Conservation (phyloP, 768 basidiomycete genomes). For the Collybiopsis confluens region DNA sequence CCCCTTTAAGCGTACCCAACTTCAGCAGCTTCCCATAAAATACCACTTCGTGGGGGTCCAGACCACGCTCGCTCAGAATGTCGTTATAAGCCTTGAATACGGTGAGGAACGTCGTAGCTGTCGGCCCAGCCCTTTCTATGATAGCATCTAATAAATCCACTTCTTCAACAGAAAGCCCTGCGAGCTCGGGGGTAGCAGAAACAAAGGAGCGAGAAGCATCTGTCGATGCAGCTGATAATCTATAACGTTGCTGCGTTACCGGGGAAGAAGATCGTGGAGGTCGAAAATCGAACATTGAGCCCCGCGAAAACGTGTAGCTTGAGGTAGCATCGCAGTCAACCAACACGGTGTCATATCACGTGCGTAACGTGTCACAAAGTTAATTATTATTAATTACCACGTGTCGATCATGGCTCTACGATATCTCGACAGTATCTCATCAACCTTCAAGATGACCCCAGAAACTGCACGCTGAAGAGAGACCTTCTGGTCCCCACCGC, state of each 20-base stretch:
- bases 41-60: slow-evolving; percentile 77
- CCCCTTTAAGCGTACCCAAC: slow-evolving; percentile 75
- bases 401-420: slow-evolving; percentile 46
- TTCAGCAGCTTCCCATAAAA: slow-evolving; percentile 83
- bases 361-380: background rate
- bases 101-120: slow-evolving; percentile 71
- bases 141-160: slow-evolving; percentile 74
- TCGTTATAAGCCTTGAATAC: slow-evolving; percentile 87
- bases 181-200: slow-evolving; percentile 44
- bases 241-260: slow-evolving; percentile 21
- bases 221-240: slow-evolving; percentile 12
- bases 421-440: slow-evolving; percentile 68
- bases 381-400: background rate
- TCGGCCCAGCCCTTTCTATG: slow-evolving; percentile 59
- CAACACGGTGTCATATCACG: too few relatives aligned
- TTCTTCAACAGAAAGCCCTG: slow-evolving; percentile 48
- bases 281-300: slow-evolving; percentile 39
- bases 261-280: slow-evolving; percentile 48
- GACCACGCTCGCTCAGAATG: slow-evolving; percentile 64
- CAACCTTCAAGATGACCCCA: slow-evolving; percentile 77
- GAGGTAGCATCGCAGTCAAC: too few relatives aligned
- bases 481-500: slow-evolving; percentile 61
- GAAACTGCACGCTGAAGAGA: slow-evolving; percentile 68
- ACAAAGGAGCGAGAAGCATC: slow-evolving; percentile 40
- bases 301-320: too few relatives aligned